These are phyloP conservation scores for Russula abietina DNA, from an alignment of 768 basidiomycete species.

Conservation along the genomic window DNA sequence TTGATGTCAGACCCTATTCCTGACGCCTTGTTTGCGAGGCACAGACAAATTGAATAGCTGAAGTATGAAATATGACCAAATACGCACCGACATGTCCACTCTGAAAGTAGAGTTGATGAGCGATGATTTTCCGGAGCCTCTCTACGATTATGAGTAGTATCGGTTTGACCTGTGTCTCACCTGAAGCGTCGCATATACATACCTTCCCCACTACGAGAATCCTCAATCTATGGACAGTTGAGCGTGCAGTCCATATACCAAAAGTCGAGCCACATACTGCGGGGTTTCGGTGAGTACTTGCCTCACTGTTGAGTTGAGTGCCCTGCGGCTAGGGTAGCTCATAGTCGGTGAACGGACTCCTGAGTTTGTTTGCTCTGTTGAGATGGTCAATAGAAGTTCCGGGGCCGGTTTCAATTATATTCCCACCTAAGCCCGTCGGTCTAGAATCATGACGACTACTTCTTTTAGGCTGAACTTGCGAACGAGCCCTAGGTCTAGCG, in stretches of 20 bases:
- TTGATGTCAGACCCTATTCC: not conserved
- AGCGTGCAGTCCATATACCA: not conserved
- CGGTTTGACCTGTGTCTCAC: not conserved
- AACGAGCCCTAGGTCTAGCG: too few species aligned
- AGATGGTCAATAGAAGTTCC: not conserved
- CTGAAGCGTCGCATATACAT: not conserved
- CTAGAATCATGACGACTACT: not conserved
- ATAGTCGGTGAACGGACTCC: not conserved
- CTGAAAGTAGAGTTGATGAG: not conserved
- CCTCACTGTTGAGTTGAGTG: not conserved
- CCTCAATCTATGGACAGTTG: not conserved
- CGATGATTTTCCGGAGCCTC: not conserved
- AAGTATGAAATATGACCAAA: not conserved
- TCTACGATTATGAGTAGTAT: not conserved
- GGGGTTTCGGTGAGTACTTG: not conserved
- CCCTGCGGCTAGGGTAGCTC: not conserved
- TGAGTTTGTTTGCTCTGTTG: not conserved
- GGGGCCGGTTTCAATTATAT: not conserved
- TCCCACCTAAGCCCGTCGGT: not conserved
- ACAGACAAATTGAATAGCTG: not conserved
- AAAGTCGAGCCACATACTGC: not conserved
- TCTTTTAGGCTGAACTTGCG: too few species aligned
- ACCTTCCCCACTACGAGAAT: slow-evolving; percentile 4
- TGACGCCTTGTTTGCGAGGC: not conserved
- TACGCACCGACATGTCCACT: not conserved